Percentiles rank a stretch among this genome's conserved stretches.
Conservation (phyloP, 2,329 filamentous ascomycete genomes). For the Fusarium pseudocircinatum region DNA sequence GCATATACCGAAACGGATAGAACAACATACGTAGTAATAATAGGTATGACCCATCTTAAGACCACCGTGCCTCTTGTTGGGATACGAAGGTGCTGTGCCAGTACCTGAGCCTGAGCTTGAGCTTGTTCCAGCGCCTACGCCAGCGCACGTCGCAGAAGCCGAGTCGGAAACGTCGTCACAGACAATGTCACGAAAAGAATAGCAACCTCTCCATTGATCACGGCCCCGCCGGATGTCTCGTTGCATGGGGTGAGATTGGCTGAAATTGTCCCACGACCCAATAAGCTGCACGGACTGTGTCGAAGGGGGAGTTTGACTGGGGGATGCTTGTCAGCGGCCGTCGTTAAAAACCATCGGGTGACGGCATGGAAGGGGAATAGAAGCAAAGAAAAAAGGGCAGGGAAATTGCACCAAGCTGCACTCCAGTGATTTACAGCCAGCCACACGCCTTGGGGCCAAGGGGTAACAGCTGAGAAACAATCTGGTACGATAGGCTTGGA, state of each 20-base stretch:
- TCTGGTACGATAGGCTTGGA: slow-evolving; percentile 7
- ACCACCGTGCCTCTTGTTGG: slow-evolving; percentile 72
- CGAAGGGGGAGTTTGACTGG: slow-evolving; percentile 68
- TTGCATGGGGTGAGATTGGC: slow-evolving; percentile 80
- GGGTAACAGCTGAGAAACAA: slow-evolving; percentile 16
- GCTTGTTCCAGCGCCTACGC: slow-evolving; percentile 35
- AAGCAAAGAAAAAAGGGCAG: slow-evolving; percentile 36
- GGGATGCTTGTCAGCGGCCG: slow-evolving; percentile 42
- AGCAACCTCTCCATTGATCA: slow-evolving; percentile 87
- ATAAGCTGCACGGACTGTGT: slow-evolving; percentile 79
- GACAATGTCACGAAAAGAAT: slow-evolving; percentile 85
- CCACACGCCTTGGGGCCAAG: slow-evolving; percentile 21
- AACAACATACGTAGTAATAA: slow-evolving; percentile 86
- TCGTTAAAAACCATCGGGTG: slow-evolving; percentile 24
- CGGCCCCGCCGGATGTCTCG: slow-evolving; percentile 78
- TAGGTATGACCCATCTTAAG: slow-evolving; percentile 93
- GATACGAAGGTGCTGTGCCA: slow-evolving; percentile 37
- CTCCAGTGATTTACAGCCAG: slow-evolving; percentile 25
- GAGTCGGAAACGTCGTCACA: slow-evolving; percentile 73
- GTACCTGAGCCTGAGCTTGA: slow-evolving; percentile 27
- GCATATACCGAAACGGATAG: slow-evolving; percentile 27
- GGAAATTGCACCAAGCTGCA: slow-evolving; percentile 37
- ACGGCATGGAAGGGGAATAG: slow-evolving; percentile 37
- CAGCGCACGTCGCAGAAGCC: slow-evolving; percentile 37
- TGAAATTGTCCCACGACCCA: slow-evolving; percentile 97